Evolutionary conservation across 768 basidiomycete genomes (phyloP).

Genomic region (Kwoniella europaea): DNA sequence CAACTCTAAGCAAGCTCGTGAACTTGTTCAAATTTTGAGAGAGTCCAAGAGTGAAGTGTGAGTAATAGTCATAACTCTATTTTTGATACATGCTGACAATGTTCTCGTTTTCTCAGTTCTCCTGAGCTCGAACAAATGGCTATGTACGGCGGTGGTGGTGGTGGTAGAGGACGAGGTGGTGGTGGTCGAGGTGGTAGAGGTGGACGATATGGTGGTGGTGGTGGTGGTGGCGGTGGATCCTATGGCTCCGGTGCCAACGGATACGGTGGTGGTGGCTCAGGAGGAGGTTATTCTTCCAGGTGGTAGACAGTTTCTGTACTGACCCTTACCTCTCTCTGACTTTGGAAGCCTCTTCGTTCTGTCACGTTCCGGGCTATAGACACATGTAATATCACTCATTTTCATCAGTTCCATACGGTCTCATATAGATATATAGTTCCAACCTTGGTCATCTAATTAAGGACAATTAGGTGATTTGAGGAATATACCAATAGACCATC

Average conservation of each 20-base stretch:
- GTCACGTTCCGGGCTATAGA: conserved; percentile 6
- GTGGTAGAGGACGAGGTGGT: conserved; percentile 51
- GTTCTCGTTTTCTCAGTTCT: conserved; percentile 63
- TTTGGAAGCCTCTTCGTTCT: not conserved
- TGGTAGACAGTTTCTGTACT: conserved; percentile 31
- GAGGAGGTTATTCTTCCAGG: conserved; percentile 49
- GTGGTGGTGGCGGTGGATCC: conserved; percentile 40
- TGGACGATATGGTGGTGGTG: conserved; percentile 37
- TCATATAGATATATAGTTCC: not conserved
- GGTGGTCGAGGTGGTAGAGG: conserved; percentile 53
- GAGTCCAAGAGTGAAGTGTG: conserved; percentile 69
- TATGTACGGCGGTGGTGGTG: conserved; percentile 81
- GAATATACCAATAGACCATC: conserved; percentile 11
- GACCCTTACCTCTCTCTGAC: not conserved
- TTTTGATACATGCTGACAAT: not conserved
- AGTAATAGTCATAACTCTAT: not conserved
- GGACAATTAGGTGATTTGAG: conserved; percentile 15
- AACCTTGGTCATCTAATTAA: conserved; percentile 7
- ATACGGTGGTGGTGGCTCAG: conserved; percentile 42
- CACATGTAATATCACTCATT: conserved; percentile 3
- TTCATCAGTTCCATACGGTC: not conserved
- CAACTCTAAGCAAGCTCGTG: conserved; percentile 91
- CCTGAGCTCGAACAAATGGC: conserved; percentile 92
- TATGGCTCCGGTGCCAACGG: conserved; percentile 35
- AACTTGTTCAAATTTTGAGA: conserved; percentile 77